Evolutionary conservation across 768 basidiomycete species (phyloP).

Genomic region (Phlebiopsis gigantea): DNA sequence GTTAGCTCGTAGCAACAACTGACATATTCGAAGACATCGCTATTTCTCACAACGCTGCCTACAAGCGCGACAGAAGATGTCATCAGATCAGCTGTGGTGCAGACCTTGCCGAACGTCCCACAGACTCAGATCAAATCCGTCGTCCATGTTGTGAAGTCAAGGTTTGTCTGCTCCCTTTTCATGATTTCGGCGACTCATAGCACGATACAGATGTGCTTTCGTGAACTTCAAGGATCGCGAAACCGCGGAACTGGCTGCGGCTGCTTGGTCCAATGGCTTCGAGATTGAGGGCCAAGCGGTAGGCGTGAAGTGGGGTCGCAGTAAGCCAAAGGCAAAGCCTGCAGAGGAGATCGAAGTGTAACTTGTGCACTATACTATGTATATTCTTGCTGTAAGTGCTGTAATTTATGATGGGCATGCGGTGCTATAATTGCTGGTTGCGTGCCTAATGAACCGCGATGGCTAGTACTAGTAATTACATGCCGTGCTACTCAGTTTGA

Average conservation of each 20-base stretch:
- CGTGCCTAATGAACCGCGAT: not conserved
- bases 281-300: constrained; percentile 77
- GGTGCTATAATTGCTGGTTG: not conserved
- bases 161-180: constrained; percentile 32
- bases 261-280: constrained; percentile 86
- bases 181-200: not conserved
- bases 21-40: constrained; percentile 53
- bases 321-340: constrained; percentile 31
- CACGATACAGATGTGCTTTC: constrained; percentile 73
- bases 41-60: constrained; percentile 81
- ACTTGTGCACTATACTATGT: not conserved
- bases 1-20: constrained; percentile 6
- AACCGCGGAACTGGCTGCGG: constrained; percentile 83
- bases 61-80: constrained; percentile 63
- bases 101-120: constrained; percentile 59
- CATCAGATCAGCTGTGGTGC: constrained; percentile 66
- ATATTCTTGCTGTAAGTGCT: too few relatives aligned
- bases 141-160: constrained; percentile 79
- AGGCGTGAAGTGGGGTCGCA: constrained; percentile 85
- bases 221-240: constrained; percentile 84
- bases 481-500: not conserved
- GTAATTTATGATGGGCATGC: not conserved
- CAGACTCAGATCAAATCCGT: constrained; percentile 73
- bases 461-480: not conserved
- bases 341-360: constrained; percentile 17